A percentile compares a stretch with the other conserved stretches of the same genome.
phyloP scores from a whole-genome alignment of 179 eudicot species.

The Beta lomatogona region DNA sequence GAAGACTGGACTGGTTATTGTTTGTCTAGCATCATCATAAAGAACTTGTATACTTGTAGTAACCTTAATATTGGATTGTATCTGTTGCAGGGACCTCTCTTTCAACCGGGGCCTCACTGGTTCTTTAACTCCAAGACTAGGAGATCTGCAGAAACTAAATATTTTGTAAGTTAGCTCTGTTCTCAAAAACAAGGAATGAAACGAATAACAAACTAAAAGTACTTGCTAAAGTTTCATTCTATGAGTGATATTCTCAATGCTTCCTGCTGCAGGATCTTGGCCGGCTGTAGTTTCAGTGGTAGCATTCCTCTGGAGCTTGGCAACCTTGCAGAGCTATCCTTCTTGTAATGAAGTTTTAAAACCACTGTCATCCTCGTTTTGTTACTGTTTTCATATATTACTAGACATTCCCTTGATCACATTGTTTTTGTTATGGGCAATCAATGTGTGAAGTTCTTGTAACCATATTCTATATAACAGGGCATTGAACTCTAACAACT shows the following conservation, averaged over 20 bases:
- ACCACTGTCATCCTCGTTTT: background rate
- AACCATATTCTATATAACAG: conserved; percentile 35
- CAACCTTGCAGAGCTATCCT: conserved; percentile 61
- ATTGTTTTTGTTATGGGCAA: background rate
- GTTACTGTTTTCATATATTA: background rate
- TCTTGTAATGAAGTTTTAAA: conserved; percentile 52
- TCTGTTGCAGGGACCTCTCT: conserved; percentile 78
- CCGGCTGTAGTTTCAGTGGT: conserved; percentile 90
- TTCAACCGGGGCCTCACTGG: conserved; percentile 78
- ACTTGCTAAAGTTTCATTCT: background rate
- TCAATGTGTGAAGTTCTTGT: background rate
- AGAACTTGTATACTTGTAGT: background rate
- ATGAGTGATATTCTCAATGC: background rate
- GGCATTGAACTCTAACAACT: conserved; percentile 85
- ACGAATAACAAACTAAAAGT: background rate
- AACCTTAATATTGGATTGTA: conserved; percentile 4
- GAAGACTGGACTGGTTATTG: background rate
- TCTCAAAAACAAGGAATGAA: background rate
- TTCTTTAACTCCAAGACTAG: conserved; percentile 64
- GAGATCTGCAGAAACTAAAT: conserved; percentile 63
- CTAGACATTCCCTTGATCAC: background rate
- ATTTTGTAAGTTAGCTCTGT: conserved; percentile 56
- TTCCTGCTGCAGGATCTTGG: conserved; percentile 69
- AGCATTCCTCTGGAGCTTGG: conserved; percentile 81
- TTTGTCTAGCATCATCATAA: background rate